Evolutionary conservation across 495 filamentous ascomycete species (phyloP).

Genomic region (Venustampulla echinocandica): DNA sequence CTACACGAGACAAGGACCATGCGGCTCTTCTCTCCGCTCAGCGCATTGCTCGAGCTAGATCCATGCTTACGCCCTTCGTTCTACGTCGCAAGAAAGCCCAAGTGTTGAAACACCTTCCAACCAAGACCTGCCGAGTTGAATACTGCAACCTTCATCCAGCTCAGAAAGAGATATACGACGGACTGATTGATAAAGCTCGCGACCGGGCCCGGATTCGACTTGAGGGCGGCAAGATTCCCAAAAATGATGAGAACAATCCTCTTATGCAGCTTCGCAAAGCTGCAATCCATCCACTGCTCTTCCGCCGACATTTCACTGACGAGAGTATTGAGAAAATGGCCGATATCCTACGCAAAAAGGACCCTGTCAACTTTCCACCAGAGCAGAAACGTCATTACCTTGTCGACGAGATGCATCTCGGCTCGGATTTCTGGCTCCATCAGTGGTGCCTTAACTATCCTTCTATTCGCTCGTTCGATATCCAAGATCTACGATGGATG

Average conservation of each 20-base stretch:
- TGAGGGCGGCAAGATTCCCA: conserved; percentile 26
- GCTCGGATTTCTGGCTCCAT: conserved; percentile 79
- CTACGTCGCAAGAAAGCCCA: conserved; percentile 89
- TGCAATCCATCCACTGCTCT: conserved; percentile 84
- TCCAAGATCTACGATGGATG: conserved; percentile 77
- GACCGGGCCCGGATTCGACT: conserved; percentile 25
- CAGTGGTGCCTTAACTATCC: conserved; percentile 59
- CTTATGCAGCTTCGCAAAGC: conserved; percentile 90
- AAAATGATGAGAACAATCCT: conserved; percentile 53
- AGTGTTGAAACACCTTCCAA: conserved; percentile 77
- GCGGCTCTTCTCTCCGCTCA: conserved; percentile 74
- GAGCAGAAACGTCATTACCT: conserved; percentile 44
- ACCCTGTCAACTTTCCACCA: conserved; percentile 39
- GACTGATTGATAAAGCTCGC: conserved; percentile 34
- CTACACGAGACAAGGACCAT: conserved; percentile 63
- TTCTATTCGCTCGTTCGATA: conserved; percentile 59
- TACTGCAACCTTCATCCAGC: conserved; percentile 65
- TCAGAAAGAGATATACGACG: conserved; percentile 64
- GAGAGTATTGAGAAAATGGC: conserved; percentile 67
- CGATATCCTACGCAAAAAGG: conserved; percentile 59
- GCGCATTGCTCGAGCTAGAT: conserved; percentile 74
- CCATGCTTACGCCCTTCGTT: conserved; percentile 92
- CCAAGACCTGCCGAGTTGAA: conserved; percentile 69
- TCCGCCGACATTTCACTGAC: conserved; percentile 70
- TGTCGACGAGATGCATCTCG: conserved; percentile 58